These are phyloP conservation scores for Naumovozyma dairenensis DNA, from an alignment of 805 yeast species.

Conservation along the genomic window DNA sequence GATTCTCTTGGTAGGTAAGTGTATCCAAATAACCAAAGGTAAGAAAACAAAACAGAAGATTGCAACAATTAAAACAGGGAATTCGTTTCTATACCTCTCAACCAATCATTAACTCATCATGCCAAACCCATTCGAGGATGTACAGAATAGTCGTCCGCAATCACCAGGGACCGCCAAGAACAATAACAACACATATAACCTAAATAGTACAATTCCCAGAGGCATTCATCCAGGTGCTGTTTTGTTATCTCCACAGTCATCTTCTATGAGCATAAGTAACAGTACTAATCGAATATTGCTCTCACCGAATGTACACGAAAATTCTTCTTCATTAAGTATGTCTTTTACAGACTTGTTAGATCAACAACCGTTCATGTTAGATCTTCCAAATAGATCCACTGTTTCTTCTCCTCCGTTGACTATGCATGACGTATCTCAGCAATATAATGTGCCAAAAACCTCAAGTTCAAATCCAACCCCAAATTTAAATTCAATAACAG, in stretches of 20 bases:
- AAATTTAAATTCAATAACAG: constrained; percentile 10
- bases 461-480: constrained; percentile 4
- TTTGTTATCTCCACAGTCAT: constrained; percentile 27
- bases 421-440: neutral
- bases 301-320: neutral
- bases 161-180: too few relatives aligned
- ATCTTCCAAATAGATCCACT: constrained; percentile 5
- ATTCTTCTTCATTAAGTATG: constrained; percentile 3
- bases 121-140: neutral
- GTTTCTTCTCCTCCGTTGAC: neutral
- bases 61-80: too few relatives aligned
- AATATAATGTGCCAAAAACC: too few relatives aligned
- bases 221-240: constrained; percentile 36
- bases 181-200: neutral
- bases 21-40: too few relatives aligned
- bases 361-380: constrained; percentile 14
- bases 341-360: constrained; percentile 19
- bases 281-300: constrained; percentile 2
- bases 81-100: too few relatives aligned
- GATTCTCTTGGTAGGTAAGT: too few relatives aligned
- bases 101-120: too few relatives aligned
- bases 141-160: neutral
- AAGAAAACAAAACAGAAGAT: too few relatives aligned
- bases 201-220: constrained; percentile 15
- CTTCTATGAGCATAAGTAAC: constrained; percentile 4